Evolutionary conservation across 345 rosid genomes (phyloP).

Genomic region (Arabis hirsuta): DNA sequence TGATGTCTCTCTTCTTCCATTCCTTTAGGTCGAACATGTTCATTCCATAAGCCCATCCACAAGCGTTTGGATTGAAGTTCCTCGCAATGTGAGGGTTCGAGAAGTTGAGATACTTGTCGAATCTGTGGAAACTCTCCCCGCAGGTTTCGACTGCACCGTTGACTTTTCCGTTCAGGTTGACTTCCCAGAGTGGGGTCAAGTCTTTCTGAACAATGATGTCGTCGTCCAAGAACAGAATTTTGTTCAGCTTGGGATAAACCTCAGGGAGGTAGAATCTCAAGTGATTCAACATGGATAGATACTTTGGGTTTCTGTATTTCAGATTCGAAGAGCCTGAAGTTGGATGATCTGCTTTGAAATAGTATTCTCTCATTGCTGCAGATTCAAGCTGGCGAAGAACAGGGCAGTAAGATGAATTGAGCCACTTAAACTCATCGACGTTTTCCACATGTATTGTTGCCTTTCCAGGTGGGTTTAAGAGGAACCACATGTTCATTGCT

Average conservation of each 20-base stretch:
- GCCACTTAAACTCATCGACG: constrained; percentile 98
- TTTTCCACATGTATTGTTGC: constrained; percentile 97
- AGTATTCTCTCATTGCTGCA: constrained; percentile 92
- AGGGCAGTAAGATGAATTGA: constrained; percentile 95
- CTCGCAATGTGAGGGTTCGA: constrained; percentile 88
- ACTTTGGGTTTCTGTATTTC: constrained; percentile 96
- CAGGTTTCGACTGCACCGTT: constrained; percentile 99
- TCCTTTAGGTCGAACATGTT: constrained; percentile 88
- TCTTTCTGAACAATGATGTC: constrained; percentile 99
- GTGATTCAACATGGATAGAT: constrained; percentile 96
- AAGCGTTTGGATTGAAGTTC: constrained; percentile 92
- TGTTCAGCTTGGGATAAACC: constrained; percentile 89
- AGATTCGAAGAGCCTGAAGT: constrained; percentile 87
- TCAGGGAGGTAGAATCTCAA: constrained; percentile 95
- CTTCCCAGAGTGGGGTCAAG: constrained; percentile 84
- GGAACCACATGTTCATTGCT: constrained; percentile 99
- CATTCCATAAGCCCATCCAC: constrained; percentile 99
- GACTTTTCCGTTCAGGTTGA: constrained; percentile 85
- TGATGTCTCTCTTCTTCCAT: constrained; percentile 95
- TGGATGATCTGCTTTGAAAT: constrained; percentile 97
- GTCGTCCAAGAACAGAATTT: constrained; percentile 92
- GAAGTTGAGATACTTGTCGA: constrained; percentile 95
- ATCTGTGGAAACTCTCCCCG: constrained; percentile 97
- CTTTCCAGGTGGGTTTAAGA: constrained; percentile 89
- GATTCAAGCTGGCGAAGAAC: constrained; percentile 95